Conservation (phyloP, 148 eudicot species). For the Agrostemma githago region DNA sequence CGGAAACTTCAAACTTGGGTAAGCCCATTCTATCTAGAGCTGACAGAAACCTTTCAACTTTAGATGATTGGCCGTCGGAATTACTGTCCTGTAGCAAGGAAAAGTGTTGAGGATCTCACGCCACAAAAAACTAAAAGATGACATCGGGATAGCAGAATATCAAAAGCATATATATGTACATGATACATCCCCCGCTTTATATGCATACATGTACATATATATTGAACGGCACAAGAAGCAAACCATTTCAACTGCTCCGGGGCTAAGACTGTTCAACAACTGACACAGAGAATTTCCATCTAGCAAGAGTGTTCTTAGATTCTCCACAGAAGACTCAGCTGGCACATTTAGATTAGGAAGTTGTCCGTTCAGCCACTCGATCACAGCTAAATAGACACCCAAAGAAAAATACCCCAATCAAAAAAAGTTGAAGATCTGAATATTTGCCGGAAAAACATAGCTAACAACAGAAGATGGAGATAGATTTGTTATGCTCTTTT, state of each 20-base stretch:
- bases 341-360: constrained; percentile 60
- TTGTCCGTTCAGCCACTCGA: constrained; percentile 66
- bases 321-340: constrained; percentile 66
- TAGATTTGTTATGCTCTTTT: neutral
- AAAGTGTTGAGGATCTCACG: neutral
- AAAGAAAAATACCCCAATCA: constrained; percentile 11
- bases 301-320: constrained; percentile 47
- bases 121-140: neutral
- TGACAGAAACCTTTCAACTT: constrained; percentile 53
- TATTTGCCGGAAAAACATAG: neutral
- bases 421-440: constrained; percentile 2
- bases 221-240: neutral
- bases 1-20: constrained; percentile 58
- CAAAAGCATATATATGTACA: neutral
- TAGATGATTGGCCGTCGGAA: constrained; percentile 35
- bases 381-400: constrained; percentile 24
- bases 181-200: neutral
- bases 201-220: neutral
- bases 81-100: constrained; percentile 35
- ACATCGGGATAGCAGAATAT: neutral
- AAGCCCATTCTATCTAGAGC: constrained; percentile 68
- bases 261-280: constrained; percentile 60
- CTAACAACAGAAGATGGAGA: neutral
- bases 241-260: constrained; percentile 59
- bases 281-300: constrained; percentile 73